Conservation (phyloP, 768 basidiomycete species). For the Pisolithus albus region DNA sequence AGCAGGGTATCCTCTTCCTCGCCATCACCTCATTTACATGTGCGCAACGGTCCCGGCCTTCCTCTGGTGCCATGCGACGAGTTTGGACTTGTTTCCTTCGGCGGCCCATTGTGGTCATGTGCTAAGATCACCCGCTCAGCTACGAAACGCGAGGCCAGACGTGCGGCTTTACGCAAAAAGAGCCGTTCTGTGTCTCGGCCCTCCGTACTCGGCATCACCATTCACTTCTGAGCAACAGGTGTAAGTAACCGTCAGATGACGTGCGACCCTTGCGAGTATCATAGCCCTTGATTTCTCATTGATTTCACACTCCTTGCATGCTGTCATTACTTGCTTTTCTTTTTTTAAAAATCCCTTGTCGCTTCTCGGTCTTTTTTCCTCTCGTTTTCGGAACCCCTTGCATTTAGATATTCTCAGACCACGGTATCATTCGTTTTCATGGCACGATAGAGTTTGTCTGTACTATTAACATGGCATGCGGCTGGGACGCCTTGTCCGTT, state of each 20-base stretch:
- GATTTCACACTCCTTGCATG: no score
- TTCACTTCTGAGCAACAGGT: constrained; percentile 4
- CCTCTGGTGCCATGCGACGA: constrained; percentile 3
- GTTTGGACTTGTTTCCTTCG: constrained; percentile 1
- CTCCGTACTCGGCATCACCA: constrained; percentile 7
- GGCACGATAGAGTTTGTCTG: no score
- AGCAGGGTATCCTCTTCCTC: not conserved
- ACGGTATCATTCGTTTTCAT: no score
- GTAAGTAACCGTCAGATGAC: not conserved
- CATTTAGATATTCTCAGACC: no score
- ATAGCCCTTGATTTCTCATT: no score
- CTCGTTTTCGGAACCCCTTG: no score
- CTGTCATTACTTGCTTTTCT: no score
- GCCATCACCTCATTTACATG: constrained; percentile 6
- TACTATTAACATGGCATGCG: no score
- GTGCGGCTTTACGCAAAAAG: constrained; percentile 8
- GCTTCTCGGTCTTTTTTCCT: no score
- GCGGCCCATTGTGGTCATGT: constrained; percentile 22
- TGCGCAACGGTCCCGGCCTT: constrained; percentile 6
- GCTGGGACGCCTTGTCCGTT: no score
- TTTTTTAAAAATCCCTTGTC: no score
- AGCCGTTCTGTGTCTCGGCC: constrained; percentile 18
- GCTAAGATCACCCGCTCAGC: constrained; percentile 25
- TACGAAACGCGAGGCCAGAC: constrained; percentile 22
- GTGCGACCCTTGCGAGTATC: constrained; percentile 7